A percentile compares a stretch with the other conserved stretches of the same genome.
Evolutionary conservation across 495 filamentous ascomycete genomes (phyloP).

Genomic region (Cryomyces minteri): DNA sequence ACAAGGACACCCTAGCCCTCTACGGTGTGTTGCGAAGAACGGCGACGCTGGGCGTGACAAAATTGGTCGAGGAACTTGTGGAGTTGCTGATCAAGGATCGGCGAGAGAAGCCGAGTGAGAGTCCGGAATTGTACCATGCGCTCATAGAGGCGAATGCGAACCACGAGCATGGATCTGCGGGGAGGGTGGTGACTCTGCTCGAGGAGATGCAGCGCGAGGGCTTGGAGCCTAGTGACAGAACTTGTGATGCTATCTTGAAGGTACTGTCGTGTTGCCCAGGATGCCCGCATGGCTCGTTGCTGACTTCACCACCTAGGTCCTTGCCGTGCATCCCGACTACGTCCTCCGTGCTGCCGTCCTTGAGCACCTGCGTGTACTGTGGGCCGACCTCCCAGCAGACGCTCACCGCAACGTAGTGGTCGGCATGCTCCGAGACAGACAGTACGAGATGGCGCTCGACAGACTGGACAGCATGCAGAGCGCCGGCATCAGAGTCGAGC

Average conservation of each 20-base stretch:
- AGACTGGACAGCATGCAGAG: constrained; percentile 46
- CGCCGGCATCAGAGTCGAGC: constrained; percentile 33
- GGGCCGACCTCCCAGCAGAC: constrained; percentile 43
- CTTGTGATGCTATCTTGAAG: constrained; percentile 56
- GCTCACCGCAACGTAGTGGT: constrained; percentile 50
- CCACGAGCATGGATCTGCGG: constrained; percentile 41
- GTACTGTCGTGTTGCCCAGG: constrained; percentile 21
- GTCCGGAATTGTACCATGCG: constrained; percentile 44
- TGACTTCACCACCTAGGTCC: constrained; percentile 25
- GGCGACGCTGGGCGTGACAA: too few relatives aligned
- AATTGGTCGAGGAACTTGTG: constrained; percentile 16
- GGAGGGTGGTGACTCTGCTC: constrained; percentile 37
- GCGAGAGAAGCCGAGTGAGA: constrained; percentile 37
- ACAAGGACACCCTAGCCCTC: too few relatives aligned
- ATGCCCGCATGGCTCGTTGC: neutral
- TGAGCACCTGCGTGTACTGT: constrained; percentile 47
- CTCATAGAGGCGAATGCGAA: constrained; percentile 55
- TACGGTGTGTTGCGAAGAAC: too few relatives aligned
- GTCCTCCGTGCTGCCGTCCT: constrained; percentile 53
- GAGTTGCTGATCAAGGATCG: constrained; percentile 41
- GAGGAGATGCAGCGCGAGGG: constrained; percentile 46
- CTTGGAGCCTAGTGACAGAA: constrained; percentile 39
- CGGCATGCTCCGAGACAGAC: constrained; percentile 59
- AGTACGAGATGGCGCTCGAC: constrained; percentile 66
- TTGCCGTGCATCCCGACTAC: constrained; percentile 77